Evolutionary conservation across 2,329 filamentous ascomycete species (phyloP), one percentile per base, ranked within the genome.

Genomic region (Lecanicillium sp.): DNA sequence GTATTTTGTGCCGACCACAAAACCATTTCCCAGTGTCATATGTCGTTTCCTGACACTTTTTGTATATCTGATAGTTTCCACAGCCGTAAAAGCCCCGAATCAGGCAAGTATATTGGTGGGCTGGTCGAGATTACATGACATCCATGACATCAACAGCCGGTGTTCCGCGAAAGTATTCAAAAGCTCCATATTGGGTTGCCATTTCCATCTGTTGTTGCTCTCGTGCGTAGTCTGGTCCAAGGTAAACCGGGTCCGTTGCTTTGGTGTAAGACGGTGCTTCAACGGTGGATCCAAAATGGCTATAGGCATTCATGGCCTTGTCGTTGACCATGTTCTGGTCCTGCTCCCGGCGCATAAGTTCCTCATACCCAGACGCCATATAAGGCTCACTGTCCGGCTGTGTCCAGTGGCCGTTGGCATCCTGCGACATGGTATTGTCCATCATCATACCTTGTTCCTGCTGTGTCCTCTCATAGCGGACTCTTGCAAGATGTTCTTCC

Each of bases 341-440:
- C 45, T 80, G 77, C 52, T 85, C 80, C 38, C 76, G 69, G 42
- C 70, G 68, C 42, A 81, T 77, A 41, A 84, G 63, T 52, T 76
- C 68, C 51, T 86, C 83, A 55, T 94, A 95, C 12, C 88, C 88
- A 6, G 78, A 81, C 34, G 75, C 59, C 75, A 95, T 94, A 60
- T 95, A 95, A 1, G 87, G 87, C 59, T 94, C 86, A 29, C 75
- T 77, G 44, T 75, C 69, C 45, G 52, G 55, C 19, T 55, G 54
- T 19, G 65, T 50, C 74, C 76, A 80, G 37, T 67, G 65, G 18
- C 74, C 68, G 43, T 78, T 70, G 8, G 60, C 58, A 3, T 63
- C 63, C 54, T 80, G 75, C 7, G 70, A 52, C 14, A 68, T 53
- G 1, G 67, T 73, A 29, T 67, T 71, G 48, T 80, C 75, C 38